These are phyloP conservation scores for Eutrema japonicum DNA, from an alignment of 345 rosid genomes.

Conservation along the genomic window DNA sequence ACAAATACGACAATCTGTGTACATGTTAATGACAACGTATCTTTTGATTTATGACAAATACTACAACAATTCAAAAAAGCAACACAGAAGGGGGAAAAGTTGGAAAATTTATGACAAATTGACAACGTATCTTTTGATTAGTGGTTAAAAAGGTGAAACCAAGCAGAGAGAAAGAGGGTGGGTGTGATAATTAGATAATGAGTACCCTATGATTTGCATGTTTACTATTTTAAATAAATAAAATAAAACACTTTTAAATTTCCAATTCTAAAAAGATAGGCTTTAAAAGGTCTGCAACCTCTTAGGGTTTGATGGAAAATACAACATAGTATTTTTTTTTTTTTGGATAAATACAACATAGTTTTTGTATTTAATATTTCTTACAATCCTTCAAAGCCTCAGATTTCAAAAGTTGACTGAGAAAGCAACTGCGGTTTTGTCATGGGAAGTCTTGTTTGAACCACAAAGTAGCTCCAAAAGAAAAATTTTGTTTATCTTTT, in stretches of 20 bases:
- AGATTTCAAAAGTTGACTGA: conserved; percentile 44
- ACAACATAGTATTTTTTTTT: not conserved
- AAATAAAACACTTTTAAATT: conserved; percentile 20
- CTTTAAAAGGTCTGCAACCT: conserved; percentile 34
- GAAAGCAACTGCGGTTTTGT: conserved; percentile 49
- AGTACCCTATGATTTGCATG: conserved; percentile 91
- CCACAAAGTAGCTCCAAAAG: conserved; percentile 26
- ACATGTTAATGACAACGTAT: not conserved
- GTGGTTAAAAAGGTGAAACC: conserved; percentile 41
- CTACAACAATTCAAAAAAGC: not conserved
- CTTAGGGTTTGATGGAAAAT: conserved; percentile 44
- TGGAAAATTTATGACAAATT: conserved; percentile 16
- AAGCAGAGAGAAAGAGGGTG: conserved; percentile 39
- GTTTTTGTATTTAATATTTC: conserved; percentile 29
- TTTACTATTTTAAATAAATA: conserved; percentile 32
- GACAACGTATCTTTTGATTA: conserved; percentile 34
- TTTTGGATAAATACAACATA: not conserved
- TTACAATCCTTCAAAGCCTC: conserved; percentile 26
- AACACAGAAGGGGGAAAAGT: not conserved
- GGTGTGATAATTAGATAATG: conserved; percentile 74
- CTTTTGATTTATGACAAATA: not conserved
- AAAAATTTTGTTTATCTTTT: too few relatives aligned
- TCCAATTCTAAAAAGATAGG: conserved; percentile 33
- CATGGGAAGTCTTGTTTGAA: conserved; percentile 52
- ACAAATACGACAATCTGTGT: not conserved